Conservation (phyloP, 2,329 filamentous ascomycete genomes). For the Sporothrix pallida region DNA sequence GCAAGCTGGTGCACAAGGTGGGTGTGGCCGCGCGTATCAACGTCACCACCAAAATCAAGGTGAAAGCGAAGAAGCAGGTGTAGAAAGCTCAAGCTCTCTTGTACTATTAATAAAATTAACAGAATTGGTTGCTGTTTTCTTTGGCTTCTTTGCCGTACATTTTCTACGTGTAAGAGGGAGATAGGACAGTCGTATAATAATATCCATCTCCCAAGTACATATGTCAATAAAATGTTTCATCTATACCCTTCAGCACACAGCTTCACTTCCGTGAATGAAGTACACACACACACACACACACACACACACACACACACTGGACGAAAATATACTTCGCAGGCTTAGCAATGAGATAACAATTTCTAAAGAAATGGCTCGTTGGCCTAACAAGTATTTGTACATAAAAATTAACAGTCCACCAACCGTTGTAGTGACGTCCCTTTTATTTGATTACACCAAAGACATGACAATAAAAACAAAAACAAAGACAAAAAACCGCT, state of each 20-base stretch:
- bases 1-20: constrained; percentile 77
- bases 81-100: neutral
- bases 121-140: too few relatives aligned
- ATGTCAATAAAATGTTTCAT: neutral
- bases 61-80: neutral
- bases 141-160: too few relatives aligned
- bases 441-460: neutral
- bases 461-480: too few relatives aligned
- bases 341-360: neutral
- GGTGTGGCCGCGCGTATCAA: constrained; percentile 82
- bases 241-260: neutral
- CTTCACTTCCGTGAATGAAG: too few relatives aligned
- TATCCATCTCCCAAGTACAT: neutral
- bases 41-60: constrained; percentile 24
- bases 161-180: too few relatives aligned
- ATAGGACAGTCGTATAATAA: too few relatives aligned
- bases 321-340: too few relatives aligned
- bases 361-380: constrained; percentile 11
- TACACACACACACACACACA: too few relatives aligned
- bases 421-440: neutral
- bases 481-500: neutral
- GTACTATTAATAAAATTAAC: neutral
- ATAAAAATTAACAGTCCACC: constrained; percentile 9
- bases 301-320: too few relatives aligned
- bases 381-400: constrained; percentile 19